Evolutionary conservation across 2,329 filamentous ascomycete genomes (phyloP), one percentile per base, ranked within the genome.

Genomic region (Lomentospora prolificans): DNA sequence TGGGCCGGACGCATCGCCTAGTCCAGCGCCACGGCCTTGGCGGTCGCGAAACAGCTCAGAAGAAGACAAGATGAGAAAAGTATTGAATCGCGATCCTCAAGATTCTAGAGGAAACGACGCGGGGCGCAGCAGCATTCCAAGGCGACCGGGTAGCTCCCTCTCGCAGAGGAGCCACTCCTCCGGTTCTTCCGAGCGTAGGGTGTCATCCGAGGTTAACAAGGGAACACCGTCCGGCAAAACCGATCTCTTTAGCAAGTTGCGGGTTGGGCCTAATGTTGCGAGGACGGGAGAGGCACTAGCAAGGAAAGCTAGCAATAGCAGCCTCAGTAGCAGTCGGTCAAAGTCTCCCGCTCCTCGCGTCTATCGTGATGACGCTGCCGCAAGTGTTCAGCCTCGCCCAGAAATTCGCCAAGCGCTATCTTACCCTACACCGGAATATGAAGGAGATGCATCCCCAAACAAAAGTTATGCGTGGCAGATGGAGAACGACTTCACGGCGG

Each of bases 401-500:
- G 52, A 59, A 2, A 53, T 53, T 44, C 53, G 57, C 36, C 51
- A 36, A 10, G 30, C 22, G 57, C 44, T 33, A 4, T 51, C 48
- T 8, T 41, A 60, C 12, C 6, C n/a, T 28, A 41, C 59, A 28
- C 9, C 17, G 19, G 25, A 39, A n/a, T 36, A 53, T n/a, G 27
- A 39, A 24, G 51, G 17, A 14, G 50, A 58, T 51, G 55, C 60
- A 7, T 76, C 76, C 0, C 78, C 78, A 0, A 73, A 76, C 52
- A 80, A 78, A 64, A 78, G 73, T 61, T 78, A 75, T 57, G 75
- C 73, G 4, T 82, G 79, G 79, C 69, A 82, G 57, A 65, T 80
- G 6, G 79, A 82, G 30, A 73, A 75, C 2, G 80, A 83, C 55
- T 82, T 83, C 60, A 82, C 80, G 1, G 79, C 75, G 12, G 73